These are phyloP conservation scores for Chlamydomonas reinhardtii DNA, from an alignment of 163 green algal genomes.

Conservation along the genomic window DNA sequence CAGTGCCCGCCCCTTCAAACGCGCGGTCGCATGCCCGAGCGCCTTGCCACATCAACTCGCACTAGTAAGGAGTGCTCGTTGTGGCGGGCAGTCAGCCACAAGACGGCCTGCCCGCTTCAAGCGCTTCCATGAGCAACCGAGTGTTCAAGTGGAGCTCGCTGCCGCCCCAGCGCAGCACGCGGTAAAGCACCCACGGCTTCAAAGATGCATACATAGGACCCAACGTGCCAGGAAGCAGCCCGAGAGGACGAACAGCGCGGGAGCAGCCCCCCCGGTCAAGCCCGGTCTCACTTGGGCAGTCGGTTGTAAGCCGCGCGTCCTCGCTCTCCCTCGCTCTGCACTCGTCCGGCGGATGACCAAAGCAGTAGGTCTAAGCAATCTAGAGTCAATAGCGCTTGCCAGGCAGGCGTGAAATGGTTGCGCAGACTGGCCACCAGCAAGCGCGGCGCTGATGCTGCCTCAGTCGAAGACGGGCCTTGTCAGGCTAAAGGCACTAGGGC, in stretches of 20 bases:
- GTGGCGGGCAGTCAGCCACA: too few species aligned
- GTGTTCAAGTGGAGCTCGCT: conserved; percentile 14
- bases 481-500: too few species aligned
- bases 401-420: too few species aligned
- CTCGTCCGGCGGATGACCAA: not conserved
- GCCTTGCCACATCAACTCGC: too few species aligned
- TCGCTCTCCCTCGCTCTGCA: not conserved
- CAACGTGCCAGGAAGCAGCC: not conserved
- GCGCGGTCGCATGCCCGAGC: too few species aligned
- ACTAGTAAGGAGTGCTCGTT: too few species aligned
- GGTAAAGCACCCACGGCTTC: conserved; percentile 8
- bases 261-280: conserved; percentile 28
- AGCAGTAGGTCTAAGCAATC: conserved; percentile 8
- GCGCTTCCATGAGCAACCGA: conserved; percentile 35
- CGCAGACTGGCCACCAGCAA: too few species aligned
- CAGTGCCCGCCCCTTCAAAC: too few species aligned
- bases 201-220: conserved; percentile 7
- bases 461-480: too few species aligned
- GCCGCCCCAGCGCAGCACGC: conserved; percentile 4
- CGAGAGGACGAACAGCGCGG: not conserved
- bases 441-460: conserved; percentile 10
- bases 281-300: conserved; percentile 24
- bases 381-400: not conserved
- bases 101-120: too few species aligned
- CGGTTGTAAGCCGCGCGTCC: conserved; percentile 23